Percentiles rank a stretch among this genome's conserved stretches.
phyloP scores from a whole-genome alignment of 1,284 basidiomycete genomes.

The Anthracocystis panici-leucophaei region DNA sequence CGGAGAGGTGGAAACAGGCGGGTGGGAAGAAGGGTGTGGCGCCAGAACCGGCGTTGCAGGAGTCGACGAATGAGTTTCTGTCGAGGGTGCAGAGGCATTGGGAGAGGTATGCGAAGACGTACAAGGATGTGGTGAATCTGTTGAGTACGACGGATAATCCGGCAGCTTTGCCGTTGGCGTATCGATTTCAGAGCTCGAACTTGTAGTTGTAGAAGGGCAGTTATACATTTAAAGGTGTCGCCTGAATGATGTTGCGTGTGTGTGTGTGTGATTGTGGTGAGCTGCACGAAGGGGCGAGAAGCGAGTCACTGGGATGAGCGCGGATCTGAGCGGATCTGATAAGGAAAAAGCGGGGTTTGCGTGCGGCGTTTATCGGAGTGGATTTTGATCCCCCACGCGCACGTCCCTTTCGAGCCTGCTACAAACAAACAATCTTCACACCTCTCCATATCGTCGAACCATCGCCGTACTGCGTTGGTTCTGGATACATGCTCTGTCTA shows the following conservation, averaged over 20 bases:
- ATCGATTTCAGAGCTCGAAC: slow-evolving; percentile 61
- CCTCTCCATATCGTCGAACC: not conserved
- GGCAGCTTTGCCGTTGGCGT: slow-evolving; percentile 64
- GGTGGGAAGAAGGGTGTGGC: slow-evolving; percentile 22
- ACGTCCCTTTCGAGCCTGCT: slow-evolving; percentile 9
- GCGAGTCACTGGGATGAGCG: no score
- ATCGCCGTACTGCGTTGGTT: not conserved
- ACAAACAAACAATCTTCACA: not conserved
- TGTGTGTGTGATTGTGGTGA: not conserved
- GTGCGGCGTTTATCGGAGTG: not conserved
- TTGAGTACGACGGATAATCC: slow-evolving; percentile 68
- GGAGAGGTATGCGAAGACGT: slow-evolving; percentile 61
- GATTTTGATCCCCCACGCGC: slow-evolving; percentile 13
- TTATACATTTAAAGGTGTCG: no score
- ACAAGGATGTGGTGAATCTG: slow-evolving; percentile 66
- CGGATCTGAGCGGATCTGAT: slow-evolving; percentile 1
- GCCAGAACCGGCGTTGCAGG: slow-evolving; percentile 37
- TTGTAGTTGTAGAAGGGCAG: slow-evolving; percentile 17
- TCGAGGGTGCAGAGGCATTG: slow-evolving; percentile 57
- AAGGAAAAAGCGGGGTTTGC: slow-evolving; percentile 7
- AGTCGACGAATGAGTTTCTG: slow-evolving; percentile 44
- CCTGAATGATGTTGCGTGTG: not conserved
- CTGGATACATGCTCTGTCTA: not conserved
- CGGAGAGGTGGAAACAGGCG: slow-evolving; percentile 48
- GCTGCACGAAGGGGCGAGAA: not conserved